phyloP scores from a whole-genome alignment of 2,329 filamentous ascomycete genomes.

The Fusarium mangiferae region DNA sequence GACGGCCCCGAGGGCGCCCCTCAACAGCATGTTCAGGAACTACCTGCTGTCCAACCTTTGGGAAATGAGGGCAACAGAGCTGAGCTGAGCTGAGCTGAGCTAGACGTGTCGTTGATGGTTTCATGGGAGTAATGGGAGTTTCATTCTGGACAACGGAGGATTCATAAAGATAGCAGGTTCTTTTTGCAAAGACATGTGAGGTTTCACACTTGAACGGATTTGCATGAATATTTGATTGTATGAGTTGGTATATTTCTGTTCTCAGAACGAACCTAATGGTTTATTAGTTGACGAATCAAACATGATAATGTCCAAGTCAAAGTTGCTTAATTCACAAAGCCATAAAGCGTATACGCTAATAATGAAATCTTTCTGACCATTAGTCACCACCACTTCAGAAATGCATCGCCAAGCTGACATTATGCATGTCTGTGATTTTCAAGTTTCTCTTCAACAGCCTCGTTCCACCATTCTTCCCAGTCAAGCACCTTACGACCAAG shows the following conservation, averaged over 20 bases:
- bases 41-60: constrained; percentile 44
- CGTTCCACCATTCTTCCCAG: constrained; percentile 81
- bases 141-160: background rate
- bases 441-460: constrained; percentile 43
- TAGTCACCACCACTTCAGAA: background rate
- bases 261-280: constrained; percentile 17
- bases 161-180: background rate
- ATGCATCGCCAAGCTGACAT: background rate
- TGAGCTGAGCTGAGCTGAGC: constrained; percentile 49
- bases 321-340: background rate
- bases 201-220: constrained; percentile 15
- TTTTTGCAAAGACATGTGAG: constrained; percentile 19
- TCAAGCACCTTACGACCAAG: constrained; percentile 74
- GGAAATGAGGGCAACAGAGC: constrained; percentile 49
- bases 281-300: constrained; percentile 18
- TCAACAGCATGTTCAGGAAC: constrained; percentile 40
- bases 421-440: background rate
- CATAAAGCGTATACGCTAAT: background rate
- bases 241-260: constrained; percentile 35
- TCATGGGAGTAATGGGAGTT: constrained; percentile 10
- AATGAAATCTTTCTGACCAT: background rate
- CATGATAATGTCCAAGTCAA: constrained; percentile 10
- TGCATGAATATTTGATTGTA: constrained; percentile 15
- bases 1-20: constrained; percentile 16
- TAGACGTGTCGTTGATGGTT: constrained; percentile 12